Conservation (phyloP, 2,329 filamentous ascomycete genomes). For the Colletotrichum sp. region DNA sequence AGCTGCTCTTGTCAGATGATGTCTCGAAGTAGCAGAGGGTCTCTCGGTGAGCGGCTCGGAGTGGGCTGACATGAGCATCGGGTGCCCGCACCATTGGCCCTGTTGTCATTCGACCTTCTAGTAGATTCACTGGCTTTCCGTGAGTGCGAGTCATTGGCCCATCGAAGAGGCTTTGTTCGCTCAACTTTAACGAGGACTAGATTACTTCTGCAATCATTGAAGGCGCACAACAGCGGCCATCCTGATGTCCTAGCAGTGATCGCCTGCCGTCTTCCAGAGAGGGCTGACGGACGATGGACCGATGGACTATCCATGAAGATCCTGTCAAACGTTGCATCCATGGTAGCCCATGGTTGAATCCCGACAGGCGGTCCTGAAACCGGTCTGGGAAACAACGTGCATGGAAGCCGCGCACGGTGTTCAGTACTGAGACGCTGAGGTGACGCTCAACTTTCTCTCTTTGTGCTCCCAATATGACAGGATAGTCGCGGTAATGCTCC, state of each 20-base stretch:
- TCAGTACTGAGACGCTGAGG: not conserved
- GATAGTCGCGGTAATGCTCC: not conserved
- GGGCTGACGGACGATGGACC: slow-evolving; percentile 3
- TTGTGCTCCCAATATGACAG: not conserved
- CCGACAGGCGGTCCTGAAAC: slow-evolving; percentile 18
- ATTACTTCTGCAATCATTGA: not conserved
- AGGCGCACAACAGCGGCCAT: not conserved
- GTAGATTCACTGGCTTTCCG: not conserved
- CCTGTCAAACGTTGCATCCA: slow-evolving; percentile 24
- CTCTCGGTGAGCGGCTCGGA: not conserved
- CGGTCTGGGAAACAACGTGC: slow-evolving; percentile 14
- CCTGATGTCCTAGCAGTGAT: not conserved
- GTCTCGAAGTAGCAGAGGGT: not conserved
- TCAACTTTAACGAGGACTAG: not conserved
- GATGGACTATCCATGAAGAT: slow-evolving; percentile 9
- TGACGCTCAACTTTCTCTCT: not conserved
- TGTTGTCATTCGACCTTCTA: not conserved
- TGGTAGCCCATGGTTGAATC: slow-evolving; percentile 1
- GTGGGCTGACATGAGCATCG: not conserved
- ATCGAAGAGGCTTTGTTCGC: not conserved
- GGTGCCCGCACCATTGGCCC: not conserved
- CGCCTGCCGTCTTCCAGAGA: not conserved
- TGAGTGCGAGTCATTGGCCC: not conserved
- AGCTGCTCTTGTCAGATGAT: slow-evolving; percentile 7
- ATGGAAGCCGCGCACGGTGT: slow-evolving; percentile 17